phyloP scores from a whole-genome alignment of 345 rosid species.

The Citrus inodora region DNA sequence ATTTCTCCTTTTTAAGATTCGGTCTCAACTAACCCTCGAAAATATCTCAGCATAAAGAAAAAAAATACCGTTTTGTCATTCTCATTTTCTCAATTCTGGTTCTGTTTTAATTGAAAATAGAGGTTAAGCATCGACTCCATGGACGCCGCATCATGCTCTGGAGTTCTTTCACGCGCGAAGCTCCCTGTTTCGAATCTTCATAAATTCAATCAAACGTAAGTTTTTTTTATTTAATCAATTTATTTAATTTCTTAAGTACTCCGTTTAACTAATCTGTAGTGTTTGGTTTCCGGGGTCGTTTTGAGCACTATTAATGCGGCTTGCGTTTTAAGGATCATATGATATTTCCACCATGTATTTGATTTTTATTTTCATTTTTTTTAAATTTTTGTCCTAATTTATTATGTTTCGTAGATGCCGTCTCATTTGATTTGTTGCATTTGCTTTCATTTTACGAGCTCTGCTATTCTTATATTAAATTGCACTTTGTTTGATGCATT shows the following conservation, averaged over 20 bases:
- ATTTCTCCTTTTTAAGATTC: background rate
- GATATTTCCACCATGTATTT: background rate
- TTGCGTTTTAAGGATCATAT: background rate
- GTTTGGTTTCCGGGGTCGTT: background rate
- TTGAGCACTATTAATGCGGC: background rate
- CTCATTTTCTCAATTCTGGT: background rate
- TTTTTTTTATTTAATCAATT: background rate
- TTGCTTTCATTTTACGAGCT: background rate
- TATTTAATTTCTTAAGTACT: background rate
- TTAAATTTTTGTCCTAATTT: no score
- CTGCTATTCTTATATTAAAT: background rate
- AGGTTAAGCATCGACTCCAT: background rate
- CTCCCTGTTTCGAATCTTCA: background rate
- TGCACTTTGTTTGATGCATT: background rate
- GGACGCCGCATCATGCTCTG: conserved; percentile 16
- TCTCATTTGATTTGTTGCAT: background rate
- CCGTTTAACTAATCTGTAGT: background rate
- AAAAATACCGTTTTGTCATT: no score
- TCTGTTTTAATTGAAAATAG: background rate
- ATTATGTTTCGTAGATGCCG: no score
- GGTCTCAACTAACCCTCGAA: background rate
- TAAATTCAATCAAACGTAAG: background rate
- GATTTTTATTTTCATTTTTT: background rate
- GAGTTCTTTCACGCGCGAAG: background rate
- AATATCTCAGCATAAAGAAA: background rate